These are phyloP conservation scores for Elsinoe arachidis DNA, from an alignment of 2,329 filamentous ascomycete genomes.

Conservation along the genomic window DNA sequence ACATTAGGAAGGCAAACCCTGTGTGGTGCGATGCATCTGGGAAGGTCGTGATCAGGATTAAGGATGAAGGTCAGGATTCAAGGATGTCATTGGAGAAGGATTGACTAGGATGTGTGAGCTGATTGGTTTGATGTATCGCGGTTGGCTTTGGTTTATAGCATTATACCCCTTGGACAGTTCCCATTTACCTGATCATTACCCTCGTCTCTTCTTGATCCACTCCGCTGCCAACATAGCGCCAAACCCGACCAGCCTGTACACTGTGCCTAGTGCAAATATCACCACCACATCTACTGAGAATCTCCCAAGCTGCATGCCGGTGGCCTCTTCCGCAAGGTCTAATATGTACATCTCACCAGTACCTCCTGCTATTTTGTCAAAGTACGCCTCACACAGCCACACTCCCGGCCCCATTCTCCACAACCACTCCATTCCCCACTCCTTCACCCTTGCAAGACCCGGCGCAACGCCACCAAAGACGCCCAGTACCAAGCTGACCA, in stretches of 20 bases:
- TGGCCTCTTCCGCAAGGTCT: constrained; percentile 34
- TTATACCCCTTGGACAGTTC: background rate
- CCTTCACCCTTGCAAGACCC: constrained; percentile 39
- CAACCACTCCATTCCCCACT: constrained; percentile 48
- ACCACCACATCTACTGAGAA: constrained; percentile 37
- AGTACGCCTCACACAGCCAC: constrained; percentile 51
- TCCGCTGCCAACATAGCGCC: background rate
- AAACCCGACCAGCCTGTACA: background rate
- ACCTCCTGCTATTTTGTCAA: constrained; percentile 43
- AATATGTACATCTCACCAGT: constrained; percentile 45
- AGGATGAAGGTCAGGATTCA: background rate
- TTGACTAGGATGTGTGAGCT: background rate
- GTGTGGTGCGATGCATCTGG: constrained; percentile 61
- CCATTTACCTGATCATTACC: background rate
- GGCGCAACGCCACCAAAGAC: constrained; percentile 38
- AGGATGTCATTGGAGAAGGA: background rate
- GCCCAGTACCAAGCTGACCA: constrained; percentile 14
- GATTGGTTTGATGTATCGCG: too few relatives aligned
- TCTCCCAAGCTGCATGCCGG: constrained; percentile 41
- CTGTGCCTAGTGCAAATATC: constrained; percentile 13
- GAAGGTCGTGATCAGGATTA: constrained; percentile 44
- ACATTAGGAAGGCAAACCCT: constrained; percentile 48
- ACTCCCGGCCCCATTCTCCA: constrained; percentile 47
- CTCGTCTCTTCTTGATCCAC: constrained; percentile 4
- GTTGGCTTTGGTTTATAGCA: background rate